Base-by-base conservation (phyloP, 129 eudicot species). In the Tagetes patula region DNA sequence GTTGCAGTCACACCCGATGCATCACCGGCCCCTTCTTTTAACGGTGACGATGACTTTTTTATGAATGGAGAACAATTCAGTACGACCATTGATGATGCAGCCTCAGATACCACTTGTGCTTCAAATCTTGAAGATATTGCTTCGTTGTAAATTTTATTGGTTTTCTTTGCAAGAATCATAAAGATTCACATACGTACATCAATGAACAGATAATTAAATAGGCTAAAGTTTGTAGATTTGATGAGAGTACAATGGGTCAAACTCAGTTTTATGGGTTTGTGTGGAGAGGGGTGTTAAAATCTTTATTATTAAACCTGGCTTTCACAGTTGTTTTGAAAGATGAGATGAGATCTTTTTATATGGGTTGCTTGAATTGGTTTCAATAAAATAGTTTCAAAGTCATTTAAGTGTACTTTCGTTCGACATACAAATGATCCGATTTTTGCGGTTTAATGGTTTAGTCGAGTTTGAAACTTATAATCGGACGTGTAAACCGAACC, bases 41-140 rank as follows among this genome's bases (percentile, higher is more conserved):
- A 80, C 53, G 85, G 84, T 5, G 75, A 84, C 0, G 88, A 92
- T 30, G 91, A 88, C 5, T 59, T 65, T 66, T 77, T 85, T 6
- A 13, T 72, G 49, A 69, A 61, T 42, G 82, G 84, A 27, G 96
- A 87, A 36, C 59, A 82, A 27, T 85, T 84, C 32, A 81, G 74
- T 63, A 67, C 75, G 79, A 73, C 85, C 14, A 79, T 79, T 0
- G 91, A 87, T 36, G 91, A 91, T 82, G 84, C 91, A 48, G 80
- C 73, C 31, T 85, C 89, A 12, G 81, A 82, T 71, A 74, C 90
- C 67, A 78, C 82, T 20, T 69, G 65, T 60, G 77, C 66, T 78
- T 72, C 82, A 27, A 71, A 72, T 78, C 59, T 71, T 78, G 82
- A 78, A 64, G 82, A 78, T 53, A 34, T 56, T 42, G 4, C 72